Evolutionary conservation across 352 stramenopile genomes (phyloP), one percentile per base, ranked within the genome.

Genomic region (Globisporangium paroecandrum): DNA sequence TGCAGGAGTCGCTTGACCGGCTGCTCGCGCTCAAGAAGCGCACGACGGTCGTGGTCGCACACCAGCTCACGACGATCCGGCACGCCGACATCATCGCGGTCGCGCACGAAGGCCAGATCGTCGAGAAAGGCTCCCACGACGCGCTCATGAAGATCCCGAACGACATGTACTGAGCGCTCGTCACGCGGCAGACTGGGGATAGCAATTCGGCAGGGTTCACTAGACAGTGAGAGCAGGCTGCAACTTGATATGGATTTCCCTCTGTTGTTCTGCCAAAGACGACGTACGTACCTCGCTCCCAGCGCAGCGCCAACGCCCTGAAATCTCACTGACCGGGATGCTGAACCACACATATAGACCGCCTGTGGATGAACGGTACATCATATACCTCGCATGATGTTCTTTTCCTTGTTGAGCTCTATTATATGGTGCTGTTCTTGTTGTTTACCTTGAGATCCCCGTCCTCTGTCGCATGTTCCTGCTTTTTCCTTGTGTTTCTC

Each of bases 51-150:
- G 82, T 94, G 49, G 71, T 97, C 62, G 89, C 94, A 0, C 94
- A 98, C 72, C 72, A 94, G 15, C 72, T 97, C 8, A 87, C 77
- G 9, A 98, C 89, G 9, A 89, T 98, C 54, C 73, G 75, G 20
- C 87, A 97, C 56, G 83, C 82, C 25, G 89, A 98, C 74, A 77
- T 85, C 34, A 98, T 98, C 53, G 79, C 90, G 53, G 89, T 98
- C 8, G 61, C 97, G 53, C 64, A 81, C 63, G 71, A 89, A 29
- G 93, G 91, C 22, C 55, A 65, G 22, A 77, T 98, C 2, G 75
- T 92, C 4, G 90, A 98, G 69, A 73, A 76, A 25, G 95, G 93
- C 55, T 94, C 70, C 18, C 93, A 98, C 69, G 83, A 96, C 34
- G 46, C 69, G 60, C 64, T 81, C 22, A 69, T 81, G 64, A 46